Evolutionary conservation across 345 rosid genomes (phyloP).

Genomic region (Salix purpurea): DNA sequence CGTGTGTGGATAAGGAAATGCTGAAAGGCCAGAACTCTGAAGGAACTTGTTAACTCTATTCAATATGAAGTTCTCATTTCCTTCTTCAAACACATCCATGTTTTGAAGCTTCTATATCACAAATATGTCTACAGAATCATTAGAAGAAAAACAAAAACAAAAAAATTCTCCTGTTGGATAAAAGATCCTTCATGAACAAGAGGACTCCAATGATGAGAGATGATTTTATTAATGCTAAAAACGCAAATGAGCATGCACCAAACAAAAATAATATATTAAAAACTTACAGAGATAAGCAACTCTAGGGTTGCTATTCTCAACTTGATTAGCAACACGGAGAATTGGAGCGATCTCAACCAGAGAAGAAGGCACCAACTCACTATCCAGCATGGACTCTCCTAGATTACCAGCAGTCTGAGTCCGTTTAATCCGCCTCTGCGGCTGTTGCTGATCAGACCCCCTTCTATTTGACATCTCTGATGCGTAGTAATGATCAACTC

Average conservation of each 20-base stretch:
- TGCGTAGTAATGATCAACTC: constrained; percentile 8
- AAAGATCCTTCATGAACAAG: no score
- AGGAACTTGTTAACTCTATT: neutral
- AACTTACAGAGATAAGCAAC: constrained; percentile 95
- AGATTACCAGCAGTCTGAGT: constrained; percentile 94
- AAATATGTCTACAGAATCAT: no score
- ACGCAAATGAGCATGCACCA: neutral
- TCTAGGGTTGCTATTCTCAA: constrained; percentile 80
- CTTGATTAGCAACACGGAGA: constrained; percentile 99
- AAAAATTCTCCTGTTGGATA: no score
- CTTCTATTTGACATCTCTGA: constrained; percentile 49
- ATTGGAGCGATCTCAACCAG: constrained; percentile 94
- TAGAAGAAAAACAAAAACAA: no score
- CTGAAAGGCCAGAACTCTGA: neutral
- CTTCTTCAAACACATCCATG: neutral
- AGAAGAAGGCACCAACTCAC: constrained; percentile 97
- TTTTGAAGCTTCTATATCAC: no score
- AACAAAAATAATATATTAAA: neutral
- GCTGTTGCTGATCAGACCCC: constrained; percentile 35
- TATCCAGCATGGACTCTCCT: constrained; percentile 81
- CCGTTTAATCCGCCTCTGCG: constrained; percentile 51
- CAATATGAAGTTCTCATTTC: neutral
- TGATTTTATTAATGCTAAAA: neutral
- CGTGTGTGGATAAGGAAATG: neutral
- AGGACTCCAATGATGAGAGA: no score